phyloP scores from a whole-genome alignment of 495 filamentous ascomycete genomes.

The Xylaria flabelliformis region DNA sequence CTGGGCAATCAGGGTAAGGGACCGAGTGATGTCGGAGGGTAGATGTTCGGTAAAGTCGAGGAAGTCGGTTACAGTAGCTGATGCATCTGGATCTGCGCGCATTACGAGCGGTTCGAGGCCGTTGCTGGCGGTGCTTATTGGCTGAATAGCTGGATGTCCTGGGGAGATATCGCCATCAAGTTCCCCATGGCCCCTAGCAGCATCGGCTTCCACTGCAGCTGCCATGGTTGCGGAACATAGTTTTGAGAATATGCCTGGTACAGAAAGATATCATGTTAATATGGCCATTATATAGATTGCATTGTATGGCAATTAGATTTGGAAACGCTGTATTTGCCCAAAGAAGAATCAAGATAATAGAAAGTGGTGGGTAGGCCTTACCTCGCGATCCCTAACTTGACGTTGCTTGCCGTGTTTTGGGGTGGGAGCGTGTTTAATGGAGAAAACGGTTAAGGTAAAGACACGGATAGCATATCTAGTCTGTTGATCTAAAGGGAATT shows the following conservation, averaged over 20 bases:
- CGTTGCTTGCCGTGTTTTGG: conserved; percentile 19
- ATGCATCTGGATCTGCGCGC: conserved; percentile 84
- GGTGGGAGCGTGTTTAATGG: conserved; percentile 14
- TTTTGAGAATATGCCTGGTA: neutral
- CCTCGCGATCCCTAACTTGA: conserved; percentile 3
- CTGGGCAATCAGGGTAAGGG: conserved; percentile 83
- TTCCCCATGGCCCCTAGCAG: conserved; percentile 33
- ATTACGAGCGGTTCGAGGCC: conserved; percentile 43
- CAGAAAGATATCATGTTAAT: conserved; percentile 18
- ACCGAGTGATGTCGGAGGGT: conserved; percentile 88
- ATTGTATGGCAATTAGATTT: neutral
- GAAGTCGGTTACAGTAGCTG: conserved; percentile 92
- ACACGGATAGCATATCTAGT: neutral
- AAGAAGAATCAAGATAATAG: neutral
- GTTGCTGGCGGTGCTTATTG: conserved; percentile 39
- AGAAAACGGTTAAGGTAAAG: conserved; percentile 5
- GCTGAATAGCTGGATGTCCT: conserved; percentile 38
- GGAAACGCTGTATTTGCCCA: neutral
- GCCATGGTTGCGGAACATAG: conserved; percentile 30
- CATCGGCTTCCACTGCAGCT: conserved; percentile 35
- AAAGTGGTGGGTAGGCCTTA: conserved; percentile 11
- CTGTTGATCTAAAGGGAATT: too few species aligned
- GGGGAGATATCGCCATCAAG: conserved; percentile 50
- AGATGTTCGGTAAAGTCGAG: conserved; percentile 97
- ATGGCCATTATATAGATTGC: neutral